Conservation (phyloP, 1,284 basidiomycete species). For the Ganoderma leucocontextum region DNA sequence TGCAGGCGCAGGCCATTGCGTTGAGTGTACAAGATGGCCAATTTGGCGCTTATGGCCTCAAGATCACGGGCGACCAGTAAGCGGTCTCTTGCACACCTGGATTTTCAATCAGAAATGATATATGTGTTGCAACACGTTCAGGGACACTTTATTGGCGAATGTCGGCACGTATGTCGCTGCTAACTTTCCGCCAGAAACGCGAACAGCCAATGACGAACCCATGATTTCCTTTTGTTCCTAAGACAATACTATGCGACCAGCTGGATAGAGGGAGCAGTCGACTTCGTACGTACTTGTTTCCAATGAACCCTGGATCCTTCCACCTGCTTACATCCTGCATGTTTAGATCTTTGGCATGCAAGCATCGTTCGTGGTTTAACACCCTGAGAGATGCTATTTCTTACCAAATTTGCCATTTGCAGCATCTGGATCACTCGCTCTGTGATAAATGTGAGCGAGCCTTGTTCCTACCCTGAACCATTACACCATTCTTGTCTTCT, state of each 20-base stretch:
- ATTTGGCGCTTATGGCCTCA: conserved; percentile 60
- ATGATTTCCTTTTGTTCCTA: conserved; percentile 7
- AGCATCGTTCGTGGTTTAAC: conserved; percentile 34
- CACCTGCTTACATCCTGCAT: background rate
- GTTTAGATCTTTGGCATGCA: conserved; percentile 38
- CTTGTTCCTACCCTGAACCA: background rate
- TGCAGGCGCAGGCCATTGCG: conserved; percentile 56
- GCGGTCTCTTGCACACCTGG: conserved; percentile 40
- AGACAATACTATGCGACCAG: conserved; percentile 38
- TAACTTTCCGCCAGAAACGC: background rate
- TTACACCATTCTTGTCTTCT: background rate
- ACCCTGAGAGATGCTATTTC: conserved; percentile 53
- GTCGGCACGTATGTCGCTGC: conserved; percentile 47
- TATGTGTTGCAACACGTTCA: conserved; percentile 10
- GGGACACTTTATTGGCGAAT: conserved; percentile 52
- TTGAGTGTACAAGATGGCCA: conserved; percentile 59
- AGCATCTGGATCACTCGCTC: conserved; percentile 40
- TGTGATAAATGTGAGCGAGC: conserved; percentile 37
- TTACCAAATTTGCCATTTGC: conserved; percentile 23
- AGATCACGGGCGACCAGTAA: conserved; percentile 59
- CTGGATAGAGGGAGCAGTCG: conserved; percentile 56
- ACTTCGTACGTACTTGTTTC: conserved; percentile 52
- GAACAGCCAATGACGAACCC: conserved; percentile 28
- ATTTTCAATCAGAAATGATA: background rate
- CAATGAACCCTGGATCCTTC: no score